Evolutionary conservation across 169 alveolate genomes (phyloP), one percentile per base, ranked within the genome.

Genomic region (Cyclospora cayetanensis): DNA sequence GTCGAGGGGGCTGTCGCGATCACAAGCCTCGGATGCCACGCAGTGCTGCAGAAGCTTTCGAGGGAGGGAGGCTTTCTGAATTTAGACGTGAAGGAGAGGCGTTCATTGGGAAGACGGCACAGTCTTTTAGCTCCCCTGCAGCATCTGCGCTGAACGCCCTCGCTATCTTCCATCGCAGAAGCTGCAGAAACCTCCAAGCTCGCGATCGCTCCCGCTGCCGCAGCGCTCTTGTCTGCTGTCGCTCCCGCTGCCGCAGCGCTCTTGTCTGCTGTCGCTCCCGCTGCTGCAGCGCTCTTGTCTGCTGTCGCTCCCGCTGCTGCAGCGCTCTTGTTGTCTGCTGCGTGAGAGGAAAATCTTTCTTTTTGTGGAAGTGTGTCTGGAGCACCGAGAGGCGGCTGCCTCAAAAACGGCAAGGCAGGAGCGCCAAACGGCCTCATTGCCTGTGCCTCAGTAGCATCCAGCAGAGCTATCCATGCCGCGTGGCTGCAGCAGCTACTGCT

Each of bases 401-500:
- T 20, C 70, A 15, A 29, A 20, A 15, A 29, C 70, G 29, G 34
- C 9, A 29, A 4, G 9, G 70, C 70, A 4, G 70, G 70, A 29
- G 9, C 15, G 7, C 29, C 31, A 4, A 4, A 9, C 31, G 70
- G 70, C 70, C 70, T 4, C 70, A 55, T 15, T 20, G 70, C 27
- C 70, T 55, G 70, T 9, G 70, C 27, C 31, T 55, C 31, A 22
- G 70, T 29, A 29, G 27, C 31, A 7, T 55, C 70, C 70, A 55
- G 70, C 34, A 9, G 70, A 9, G 11, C 7, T 29, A 55, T 4
- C 70, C 70, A 55, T 22, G 20, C n/a, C 20, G 72, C 72, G 72
- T 41, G n/a, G 82, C 53, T 70, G 82, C 55, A 35, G 82, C 53
- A 35, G 82, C 82, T 70, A 53, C 82, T 31, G 82, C 52, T 70